These are phyloP conservation scores for Coccomyxa sp. DNA, from an alignment of 139 green algal species.

Conservation along the genomic window DNA sequence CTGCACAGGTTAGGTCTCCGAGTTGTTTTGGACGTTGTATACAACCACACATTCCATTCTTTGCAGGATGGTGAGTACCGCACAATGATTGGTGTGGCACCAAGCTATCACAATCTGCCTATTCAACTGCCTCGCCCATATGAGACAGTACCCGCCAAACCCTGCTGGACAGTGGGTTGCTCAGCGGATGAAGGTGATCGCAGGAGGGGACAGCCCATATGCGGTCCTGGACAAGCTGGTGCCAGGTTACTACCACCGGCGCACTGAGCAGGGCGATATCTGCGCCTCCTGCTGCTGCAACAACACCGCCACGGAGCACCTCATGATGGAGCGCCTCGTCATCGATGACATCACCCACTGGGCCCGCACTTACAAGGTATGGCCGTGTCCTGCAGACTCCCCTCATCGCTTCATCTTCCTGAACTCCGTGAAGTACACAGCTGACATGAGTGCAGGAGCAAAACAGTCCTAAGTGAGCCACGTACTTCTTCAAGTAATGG, in stretches of 20 bases:
- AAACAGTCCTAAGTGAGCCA: no score
- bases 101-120: no score
- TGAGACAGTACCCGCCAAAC: no score
- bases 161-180: no score
- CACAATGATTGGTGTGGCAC: no score
- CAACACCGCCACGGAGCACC: slow-evolving; percentile 87
- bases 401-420: no score
- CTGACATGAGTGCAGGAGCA: no score
- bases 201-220: slow-evolving; percentile 36
- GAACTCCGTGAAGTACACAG: no score
- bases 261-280: slow-evolving; percentile 51
- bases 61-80: background rate
- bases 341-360: slow-evolving; percentile 86
- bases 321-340: slow-evolving; percentile 81
- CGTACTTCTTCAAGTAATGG: no score
- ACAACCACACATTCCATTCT: slow-evolving; percentile 82
- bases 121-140: no score
- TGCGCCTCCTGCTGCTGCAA: slow-evolving; percentile 80
- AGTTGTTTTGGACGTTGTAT: slow-evolving; percentile 88
- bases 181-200: background rate
- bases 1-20: slow-evolving; percentile 51
- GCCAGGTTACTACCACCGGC: slow-evolving; percentile 88
- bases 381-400: background rate
- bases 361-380: slow-evolving; percentile 79
- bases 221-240: slow-evolving; percentile 85